Evolutionary conservation across 305 asterid genomes (phyloP).

Genomic region (Fraxinus platypoda): DNA sequence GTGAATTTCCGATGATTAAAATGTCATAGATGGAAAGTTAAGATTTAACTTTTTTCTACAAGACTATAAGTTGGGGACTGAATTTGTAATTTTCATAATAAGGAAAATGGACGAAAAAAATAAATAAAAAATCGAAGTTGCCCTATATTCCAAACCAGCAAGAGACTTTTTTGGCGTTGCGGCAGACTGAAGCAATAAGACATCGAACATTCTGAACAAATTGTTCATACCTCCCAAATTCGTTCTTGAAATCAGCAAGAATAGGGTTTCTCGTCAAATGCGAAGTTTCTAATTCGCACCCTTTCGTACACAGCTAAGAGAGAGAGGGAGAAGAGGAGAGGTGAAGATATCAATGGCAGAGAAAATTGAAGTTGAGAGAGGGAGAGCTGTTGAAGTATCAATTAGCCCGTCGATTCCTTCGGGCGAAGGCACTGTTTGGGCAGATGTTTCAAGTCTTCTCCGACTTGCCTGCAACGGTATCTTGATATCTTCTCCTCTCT

Average conservation of each 20-base stretch:
- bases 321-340: neutral
- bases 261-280: neutral
- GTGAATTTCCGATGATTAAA: neutral
- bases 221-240: neutral
- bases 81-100: neutral
- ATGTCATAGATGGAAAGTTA: neutral
- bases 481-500: constrained; percentile 40
- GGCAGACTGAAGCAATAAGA: neutral
- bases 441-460: constrained; percentile 71
- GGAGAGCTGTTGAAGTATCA: constrained; percentile 34
- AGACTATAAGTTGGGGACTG: neutral
- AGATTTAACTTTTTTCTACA: neutral
- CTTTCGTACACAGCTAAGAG: neutral
- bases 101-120: neutral
- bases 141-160: neutral
- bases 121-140: neutral
- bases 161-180: neutral
- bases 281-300: neutral
- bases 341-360: constrained; percentile 29
- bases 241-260: neutral
- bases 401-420: constrained; percentile 61
- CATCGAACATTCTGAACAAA: neutral
- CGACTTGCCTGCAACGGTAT: constrained; percentile 62
- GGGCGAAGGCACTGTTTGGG: constrained; percentile 74
- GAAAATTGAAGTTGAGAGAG: constrained; percentile 34